Base-by-base conservation (phyloP, 495 filamentous ascomycete genomes). In the Haplographium delicatum region DNA sequence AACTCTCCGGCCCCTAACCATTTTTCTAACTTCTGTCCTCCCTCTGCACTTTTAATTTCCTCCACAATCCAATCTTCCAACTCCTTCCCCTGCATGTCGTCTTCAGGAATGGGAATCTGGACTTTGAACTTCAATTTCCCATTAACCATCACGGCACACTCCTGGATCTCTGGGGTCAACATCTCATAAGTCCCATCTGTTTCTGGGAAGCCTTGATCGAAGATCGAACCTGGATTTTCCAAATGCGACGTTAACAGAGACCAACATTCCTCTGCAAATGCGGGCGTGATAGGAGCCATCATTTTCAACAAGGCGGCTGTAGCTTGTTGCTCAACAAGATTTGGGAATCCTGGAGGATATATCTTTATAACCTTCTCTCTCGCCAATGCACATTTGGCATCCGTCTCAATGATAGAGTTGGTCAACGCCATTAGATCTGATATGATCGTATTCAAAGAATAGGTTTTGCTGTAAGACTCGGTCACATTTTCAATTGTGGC, bases 231-330 rank as follows among this genome's bases (percentile, higher is more conserved):
- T 4, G 26, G 28, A 23, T 3, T 10, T 16, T 13, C 1, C n/a
- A 24, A 37, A 15, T 16, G n/a, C n/a, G n/a, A n/a, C n/a, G n/a
- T n/a, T 4, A 91, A 68, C 1, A 77, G 51, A 50, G 80, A 72
- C 88, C 88, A 93, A 57, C 80, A 85, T 61, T 94, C 89, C 35
- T 90, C 86, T 1, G 86, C 72, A 45, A 91, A 76, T 0, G 83
- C 85, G 0, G 89, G 88, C 0, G 86, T 77, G 28, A 95, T 78
- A 5, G 89, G 89, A 1, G 86, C 83, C 53, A 89, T 66, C 65
- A 95, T 78, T 13, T 78, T 76, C 25, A 94, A 57, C 19, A 94
- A 72, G 20, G 70, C 65, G 15, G 22, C 34, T 15, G 26, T 50
- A 8, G 55, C 37, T 4, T 31, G 25, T 26, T 44, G 19, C 6